Evolutionary conservation across 2,329 filamentous ascomycete genomes (phyloP), one percentile per base, ranked within the genome.

Genomic region (Venturia asperata): DNA sequence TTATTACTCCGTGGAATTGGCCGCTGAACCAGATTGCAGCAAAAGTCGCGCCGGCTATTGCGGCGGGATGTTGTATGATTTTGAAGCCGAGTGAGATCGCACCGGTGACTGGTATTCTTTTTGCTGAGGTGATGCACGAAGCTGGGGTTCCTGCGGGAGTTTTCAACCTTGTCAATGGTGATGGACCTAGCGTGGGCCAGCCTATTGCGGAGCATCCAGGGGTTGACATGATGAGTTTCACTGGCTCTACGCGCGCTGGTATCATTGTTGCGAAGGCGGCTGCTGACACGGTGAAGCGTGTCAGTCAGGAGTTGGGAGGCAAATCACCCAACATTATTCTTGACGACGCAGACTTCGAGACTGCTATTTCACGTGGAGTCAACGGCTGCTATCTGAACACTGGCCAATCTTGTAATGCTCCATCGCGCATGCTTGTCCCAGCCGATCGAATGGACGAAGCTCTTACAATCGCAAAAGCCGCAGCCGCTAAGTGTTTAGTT

Each of bases 1-100:
- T 85, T 74, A 92, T 92, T 68, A 90, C 91, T 66, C 88, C 89
- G 64, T 93, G 89, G 88, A 93, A 93, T 74, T 91, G 88, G 69
- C 90, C 90, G 1, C 80, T 93, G 1, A 81, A 82, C 24, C 91
- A 92, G 84, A 87, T 88, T 17, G 86, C 85, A 6, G 89, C 88
- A 86, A 91, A 92, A 71, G 80, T 92, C 1, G 90, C 88, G 21
- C 90, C 90, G 24, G 83, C 83, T 10, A 74, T 85, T 0, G 82
- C 81, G 24, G 81, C 78, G 39, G 83, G 83, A 21, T 85, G 85
- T 71, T 83, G 82, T 0, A 75, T 85, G 1, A 81, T 85, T 2
- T 66, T 85, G 52, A 85, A 85, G 70, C 76, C 82, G 0, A 82
- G 82, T 0, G 83, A 85, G 68, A 83, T 85, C 70, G 85, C 83